These are phyloP conservation scores for Ballota nigra DNA, from an alignment of 257 asterid genomes.

Conservation along the genomic window DNA sequence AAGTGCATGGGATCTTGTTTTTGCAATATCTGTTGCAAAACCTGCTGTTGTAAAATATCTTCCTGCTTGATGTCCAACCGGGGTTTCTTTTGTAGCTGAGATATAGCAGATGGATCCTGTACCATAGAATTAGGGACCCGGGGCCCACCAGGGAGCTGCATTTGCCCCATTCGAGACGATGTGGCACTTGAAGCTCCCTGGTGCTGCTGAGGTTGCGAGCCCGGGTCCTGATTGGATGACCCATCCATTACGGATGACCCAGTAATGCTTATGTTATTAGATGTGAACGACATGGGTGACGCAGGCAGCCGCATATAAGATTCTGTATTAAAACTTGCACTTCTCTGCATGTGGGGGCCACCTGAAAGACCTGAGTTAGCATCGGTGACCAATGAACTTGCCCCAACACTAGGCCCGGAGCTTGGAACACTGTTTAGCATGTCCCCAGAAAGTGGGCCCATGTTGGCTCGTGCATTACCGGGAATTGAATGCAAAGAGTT, in stretches of 20 bases:
- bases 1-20: slow-evolving; percentile 69
- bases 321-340: slow-evolving; percentile 87
- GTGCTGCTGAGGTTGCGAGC: slow-evolving; percentile 57
- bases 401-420: slow-evolving; percentile 94
- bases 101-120: slow-evolving; percentile 60
- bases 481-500: slow-evolving; percentile 61
- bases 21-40: slow-evolving; percentile 68
- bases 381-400: slow-evolving; percentile 96
- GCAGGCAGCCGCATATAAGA: slow-evolving; percentile 95
- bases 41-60: slow-evolving; percentile 79
- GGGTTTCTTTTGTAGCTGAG: slow-evolving; percentile 89
- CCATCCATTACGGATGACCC: slow-evolving; percentile 86
- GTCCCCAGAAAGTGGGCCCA: slow-evolving; percentile 60
- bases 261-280: slow-evolving; percentile 83
- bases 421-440: slow-evolving; percentile 64
- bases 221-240: slow-evolving; percentile 74
- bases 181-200: slow-evolving; percentile 85
- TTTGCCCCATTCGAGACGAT: slow-evolving; percentile 70
- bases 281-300: slow-evolving; percentile 93
- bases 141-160: slow-evolving; percentile 53
- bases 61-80: slow-evolving; percentile 91
- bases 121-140: slow-evolving; percentile 57
- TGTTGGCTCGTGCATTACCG: slow-evolving; percentile 50
- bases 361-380: slow-evolving; percentile 94
- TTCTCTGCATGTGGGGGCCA: slow-evolving; percentile 85